Conservation (phyloP, 202 grass and related monocot species). For the Dendrocalamus latiflorus region DNA sequence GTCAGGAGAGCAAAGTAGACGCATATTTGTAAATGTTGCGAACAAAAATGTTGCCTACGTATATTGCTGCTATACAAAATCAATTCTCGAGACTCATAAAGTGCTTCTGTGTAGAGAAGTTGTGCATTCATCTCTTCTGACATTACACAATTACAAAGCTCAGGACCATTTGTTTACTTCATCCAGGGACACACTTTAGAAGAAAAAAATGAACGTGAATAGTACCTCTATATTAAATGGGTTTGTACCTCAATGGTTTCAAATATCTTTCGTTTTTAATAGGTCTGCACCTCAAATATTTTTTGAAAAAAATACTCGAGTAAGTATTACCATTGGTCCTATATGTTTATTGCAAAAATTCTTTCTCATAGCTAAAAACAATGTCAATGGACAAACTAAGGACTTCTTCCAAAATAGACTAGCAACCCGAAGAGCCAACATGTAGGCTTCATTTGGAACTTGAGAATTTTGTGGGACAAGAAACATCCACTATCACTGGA, state of each 20-base stretch:
- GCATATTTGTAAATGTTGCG: background rate
- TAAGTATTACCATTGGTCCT: too few relatives aligned
- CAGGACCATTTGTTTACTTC: background rate
- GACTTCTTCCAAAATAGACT: background rate
- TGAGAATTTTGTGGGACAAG: background rate
- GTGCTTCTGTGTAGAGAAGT: background rate
- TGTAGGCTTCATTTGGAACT: background rate
- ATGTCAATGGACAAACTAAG: background rate
- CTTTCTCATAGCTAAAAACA: background rate
- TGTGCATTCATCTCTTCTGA: background rate
- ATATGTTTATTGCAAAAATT: background rate
- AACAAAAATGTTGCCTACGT: background rate
- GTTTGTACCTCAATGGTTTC: background rate
- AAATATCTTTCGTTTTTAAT: background rate
- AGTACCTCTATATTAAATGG: background rate
- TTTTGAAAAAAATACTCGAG: background rate
- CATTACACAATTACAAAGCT: background rate
- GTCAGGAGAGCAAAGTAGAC: background rate
- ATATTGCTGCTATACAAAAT: background rate
- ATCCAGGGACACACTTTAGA: background rate
- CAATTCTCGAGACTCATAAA: background rate
- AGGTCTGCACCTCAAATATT: background rate
- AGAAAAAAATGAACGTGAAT: background rate
- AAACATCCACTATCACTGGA: background rate
- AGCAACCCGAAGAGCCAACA: background rate